These are phyloP conservation scores for Plectosphaerella sp. DNA, from an alignment of 2,329 filamentous ascomycete genomes.

Conservation along the genomic window DNA sequence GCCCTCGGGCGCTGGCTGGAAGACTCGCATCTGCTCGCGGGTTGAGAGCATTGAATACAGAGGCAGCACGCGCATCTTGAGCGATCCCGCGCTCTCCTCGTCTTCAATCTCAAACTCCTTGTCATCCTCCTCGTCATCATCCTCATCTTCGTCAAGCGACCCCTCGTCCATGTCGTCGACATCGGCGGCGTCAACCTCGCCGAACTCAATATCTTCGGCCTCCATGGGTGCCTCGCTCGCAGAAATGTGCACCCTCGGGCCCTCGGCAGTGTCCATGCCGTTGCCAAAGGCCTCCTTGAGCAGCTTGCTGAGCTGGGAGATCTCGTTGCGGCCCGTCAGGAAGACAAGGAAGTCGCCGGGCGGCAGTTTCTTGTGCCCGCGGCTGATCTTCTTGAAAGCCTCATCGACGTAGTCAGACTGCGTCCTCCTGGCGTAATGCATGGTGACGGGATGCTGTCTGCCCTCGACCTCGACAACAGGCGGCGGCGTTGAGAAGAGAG, in stretches of 20 bases:
- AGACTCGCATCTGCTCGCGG: slow-evolving; percentile 85
- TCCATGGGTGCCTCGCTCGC: slow-evolving; percentile 76
- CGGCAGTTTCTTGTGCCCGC: slow-evolving; percentile 85
- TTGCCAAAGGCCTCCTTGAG: slow-evolving; percentile 63
- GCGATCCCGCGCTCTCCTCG: slow-evolving; percentile 48
- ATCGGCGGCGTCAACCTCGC: slow-evolving; percentile 60
- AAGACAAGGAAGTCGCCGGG: slow-evolving; percentile 91
- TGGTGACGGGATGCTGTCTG: slow-evolving; percentile 82
- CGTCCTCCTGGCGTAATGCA: slow-evolving; percentile 82
- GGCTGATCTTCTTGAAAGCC: slow-evolving; percentile 78
- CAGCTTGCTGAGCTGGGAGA: slow-evolving; percentile 73
- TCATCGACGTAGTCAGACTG: slow-evolving; percentile 87
- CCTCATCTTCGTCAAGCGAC: slow-evolving; percentile 47
- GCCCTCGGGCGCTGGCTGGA: slow-evolving; percentile 77
- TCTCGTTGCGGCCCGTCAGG: slow-evolving; percentile 90
- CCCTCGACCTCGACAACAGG: slow-evolving; percentile 88
- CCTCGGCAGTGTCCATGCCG: slow-evolving; percentile 48
- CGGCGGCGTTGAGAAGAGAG: slow-evolving; percentile 72
- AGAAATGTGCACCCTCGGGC: slow-evolving; percentile 68
- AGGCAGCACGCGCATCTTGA: slow-evolving; percentile 83
- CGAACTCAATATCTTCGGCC: slow-evolving; percentile 82
- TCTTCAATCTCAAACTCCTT: slow-evolving; percentile 69
- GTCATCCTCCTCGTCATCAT: slow-evolving; percentile 52
- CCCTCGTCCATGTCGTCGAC: slow-evolving; percentile 58
- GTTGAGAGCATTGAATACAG: slow-evolving; percentile 91